A percentile compares a stretch with the other conserved stretches of the same genome.
These are phyloP conservation scores for Irpex rosettiformis DNA, from an alignment of 1,284 basidiomycete species.

Conservation along the genomic window DNA sequence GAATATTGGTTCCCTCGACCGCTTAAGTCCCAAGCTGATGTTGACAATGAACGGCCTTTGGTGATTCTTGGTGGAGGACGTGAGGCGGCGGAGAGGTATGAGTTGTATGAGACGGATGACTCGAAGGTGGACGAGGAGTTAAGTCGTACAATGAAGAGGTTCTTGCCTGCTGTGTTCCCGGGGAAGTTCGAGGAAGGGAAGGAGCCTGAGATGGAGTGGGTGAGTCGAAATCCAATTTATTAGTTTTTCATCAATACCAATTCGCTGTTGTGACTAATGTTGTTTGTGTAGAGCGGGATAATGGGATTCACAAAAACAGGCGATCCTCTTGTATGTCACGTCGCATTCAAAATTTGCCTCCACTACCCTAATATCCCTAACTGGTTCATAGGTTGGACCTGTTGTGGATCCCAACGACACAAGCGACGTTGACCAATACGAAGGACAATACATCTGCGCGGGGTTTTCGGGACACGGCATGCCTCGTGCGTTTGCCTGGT, in stretches of 20 bases:
- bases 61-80: conserved; percentile 76
- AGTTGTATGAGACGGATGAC: conserved; percentile 62
- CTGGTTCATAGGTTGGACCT: conserved; percentile 70
- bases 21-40: conserved; percentile 25
- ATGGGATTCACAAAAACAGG: conserved; percentile 69
- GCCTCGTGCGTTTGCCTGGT: conserved; percentile 75
- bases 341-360: no score
- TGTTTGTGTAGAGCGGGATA: conserved; percentile 61
- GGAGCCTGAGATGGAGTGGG: conserved; percentile 76
- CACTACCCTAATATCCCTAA: no score
- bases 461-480: conserved; percentile 82
- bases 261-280: conserved; percentile 12
- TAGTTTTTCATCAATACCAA: no score
- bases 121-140: conserved; percentile 41
- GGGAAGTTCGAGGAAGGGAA: conserved; percentile 41
- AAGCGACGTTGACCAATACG: conserved; percentile 26
- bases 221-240: no score
- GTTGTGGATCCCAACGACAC: conserved; percentile 35
- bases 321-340: conserved; percentile 65
- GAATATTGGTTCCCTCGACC: conserved; percentile 84
- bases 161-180: conserved; percentile 59
- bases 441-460: conserved; percentile 70
- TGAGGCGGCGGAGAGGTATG: conserved; percentile 42
- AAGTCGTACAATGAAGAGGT: conserved; percentile 46
- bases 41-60: conserved; percentile 39